These are phyloP conservation scores for Panellus pusillus DNA, from an alignment of 768 basidiomycete genomes.

Conservation along the genomic window DNA sequence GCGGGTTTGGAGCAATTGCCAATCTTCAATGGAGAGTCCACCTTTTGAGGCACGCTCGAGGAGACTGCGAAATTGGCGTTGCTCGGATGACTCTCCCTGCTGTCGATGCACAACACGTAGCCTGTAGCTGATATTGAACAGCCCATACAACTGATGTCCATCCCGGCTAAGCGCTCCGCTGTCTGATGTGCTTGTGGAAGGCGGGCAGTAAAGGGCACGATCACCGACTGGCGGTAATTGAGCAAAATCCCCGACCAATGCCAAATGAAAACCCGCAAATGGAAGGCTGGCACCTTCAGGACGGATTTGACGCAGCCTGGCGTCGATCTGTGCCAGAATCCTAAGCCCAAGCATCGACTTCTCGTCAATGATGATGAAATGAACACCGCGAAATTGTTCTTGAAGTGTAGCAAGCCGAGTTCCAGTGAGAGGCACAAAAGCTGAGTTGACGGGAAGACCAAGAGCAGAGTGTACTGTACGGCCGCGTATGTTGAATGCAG, in stretches of 20 bases:
- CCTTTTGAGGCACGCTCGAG: slow-evolving; percentile 4
- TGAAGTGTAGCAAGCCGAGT: slow-evolving; percentile 2
- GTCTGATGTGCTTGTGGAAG: background rate
- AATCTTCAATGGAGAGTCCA: slow-evolving; percentile 1
- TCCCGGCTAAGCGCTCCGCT: background rate
- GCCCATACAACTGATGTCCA: background rate
- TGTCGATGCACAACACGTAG: background rate
- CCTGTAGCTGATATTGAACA: background rate
- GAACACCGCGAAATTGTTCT: background rate
- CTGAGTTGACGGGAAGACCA: background rate
- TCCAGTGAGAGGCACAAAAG: slow-evolving; percentile 5
- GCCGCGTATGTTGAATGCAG: slow-evolving; percentile 6
- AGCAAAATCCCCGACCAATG: slow-evolving; percentile 9
- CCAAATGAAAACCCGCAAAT: slow-evolving; percentile 5
- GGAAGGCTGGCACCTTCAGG: background rate
- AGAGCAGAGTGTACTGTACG: slow-evolving; percentile 8
- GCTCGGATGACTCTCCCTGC: background rate
- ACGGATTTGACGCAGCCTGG: slow-evolving; percentile 1
- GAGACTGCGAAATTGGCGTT: background rate
- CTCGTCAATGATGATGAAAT: slow-evolving; percentile 9
- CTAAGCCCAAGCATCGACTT: slow-evolving; percentile 12
- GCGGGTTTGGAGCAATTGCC: slow-evolving; percentile 1
- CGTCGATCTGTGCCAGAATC: slow-evolving; percentile 2
- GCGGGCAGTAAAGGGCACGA: background rate
- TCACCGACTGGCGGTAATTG: slow-evolving; percentile 11